phyloP scores from a whole-genome alignment of 768 basidiomycete species.

The Lactarius pseudohatsudake region DNA sequence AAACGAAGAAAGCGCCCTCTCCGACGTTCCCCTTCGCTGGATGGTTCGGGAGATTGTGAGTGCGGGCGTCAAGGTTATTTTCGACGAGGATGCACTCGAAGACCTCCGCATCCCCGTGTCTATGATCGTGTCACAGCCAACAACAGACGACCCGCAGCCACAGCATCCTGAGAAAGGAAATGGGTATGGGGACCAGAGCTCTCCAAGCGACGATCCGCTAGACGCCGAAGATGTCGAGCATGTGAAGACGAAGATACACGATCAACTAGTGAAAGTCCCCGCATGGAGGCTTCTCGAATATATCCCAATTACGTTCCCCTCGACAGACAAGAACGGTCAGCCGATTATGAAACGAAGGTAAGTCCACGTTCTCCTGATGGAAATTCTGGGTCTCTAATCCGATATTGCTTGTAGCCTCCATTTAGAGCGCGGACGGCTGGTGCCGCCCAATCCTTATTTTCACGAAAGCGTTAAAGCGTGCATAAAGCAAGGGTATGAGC shows the following conservation, averaged over 20 bases:
- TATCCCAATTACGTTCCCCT: not conserved
- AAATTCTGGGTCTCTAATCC: not conserved
- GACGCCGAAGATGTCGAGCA: not conserved
- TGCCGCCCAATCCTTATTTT: not conserved
- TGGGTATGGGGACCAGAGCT: not conserved
- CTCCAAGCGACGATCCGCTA: not conserved
- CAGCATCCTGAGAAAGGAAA: not conserved
- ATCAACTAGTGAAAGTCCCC: not conserved
- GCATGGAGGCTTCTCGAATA: not conserved
- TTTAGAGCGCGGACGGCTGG: not conserved
- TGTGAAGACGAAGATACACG: not conserved
- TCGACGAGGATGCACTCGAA: slow-evolving; percentile 6
- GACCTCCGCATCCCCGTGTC: not conserved
- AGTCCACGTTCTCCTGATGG: not conserved
- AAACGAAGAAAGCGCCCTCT: slow-evolving; percentile 3
- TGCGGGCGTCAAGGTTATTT: not conserved
- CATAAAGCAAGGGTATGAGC: not conserved
- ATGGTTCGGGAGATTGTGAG: slow-evolving; percentile 25
- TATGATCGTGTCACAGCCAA: not conserved
- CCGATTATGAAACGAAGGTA: not conserved
- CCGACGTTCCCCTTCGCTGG: slow-evolving; percentile 25
- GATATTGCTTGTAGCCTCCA: not conserved
- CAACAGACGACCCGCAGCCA: not conserved
- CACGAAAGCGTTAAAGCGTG: not conserved
- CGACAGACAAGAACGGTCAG: not conserved